A percentile compares a stretch with the other conserved stretches of the same genome.
These are phyloP conservation scores for Dendrocalamus latiflorus DNA, from an alignment of 202 grass and related monocot species.

Conservation along the genomic window DNA sequence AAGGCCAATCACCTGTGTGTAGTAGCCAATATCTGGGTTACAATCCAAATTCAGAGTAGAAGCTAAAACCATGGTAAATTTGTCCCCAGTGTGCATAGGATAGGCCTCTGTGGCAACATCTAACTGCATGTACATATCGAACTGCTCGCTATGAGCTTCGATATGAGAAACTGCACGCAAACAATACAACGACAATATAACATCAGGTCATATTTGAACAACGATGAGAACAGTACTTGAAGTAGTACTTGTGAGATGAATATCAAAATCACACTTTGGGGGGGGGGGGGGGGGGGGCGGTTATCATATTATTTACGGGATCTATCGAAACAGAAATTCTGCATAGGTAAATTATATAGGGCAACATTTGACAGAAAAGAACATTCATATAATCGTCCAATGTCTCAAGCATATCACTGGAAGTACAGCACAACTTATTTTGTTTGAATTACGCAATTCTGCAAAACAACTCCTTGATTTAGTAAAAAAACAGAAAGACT, in stretches of 20 bases:
- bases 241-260: neutral
- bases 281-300: neutral
- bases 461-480: neutral
- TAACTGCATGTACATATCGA: constrained; percentile 73
- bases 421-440: neutral
- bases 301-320: neutral
- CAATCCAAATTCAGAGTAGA: constrained; percentile 82
- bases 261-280: neutral
- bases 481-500: neutral
- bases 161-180: constrained; percentile 59
- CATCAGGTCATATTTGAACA: neutral
- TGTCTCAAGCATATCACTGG: neutral
- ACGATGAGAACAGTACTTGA: neutral
- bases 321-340: neutral
- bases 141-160: constrained; percentile 61
- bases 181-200: neutral
- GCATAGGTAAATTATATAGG: neutral
- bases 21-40: constrained; percentile 74
- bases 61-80: constrained; percentile 79
- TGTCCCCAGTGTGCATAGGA: constrained; percentile 46
- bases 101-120: constrained; percentile 64
- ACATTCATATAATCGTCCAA: neutral
- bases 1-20: constrained; percentile 36
- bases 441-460: neutral
- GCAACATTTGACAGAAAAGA: neutral